Evolutionary conservation across 2,329 filamentous ascomycete species (phyloP).

Genomic region (Neonectria coccinea): DNA sequence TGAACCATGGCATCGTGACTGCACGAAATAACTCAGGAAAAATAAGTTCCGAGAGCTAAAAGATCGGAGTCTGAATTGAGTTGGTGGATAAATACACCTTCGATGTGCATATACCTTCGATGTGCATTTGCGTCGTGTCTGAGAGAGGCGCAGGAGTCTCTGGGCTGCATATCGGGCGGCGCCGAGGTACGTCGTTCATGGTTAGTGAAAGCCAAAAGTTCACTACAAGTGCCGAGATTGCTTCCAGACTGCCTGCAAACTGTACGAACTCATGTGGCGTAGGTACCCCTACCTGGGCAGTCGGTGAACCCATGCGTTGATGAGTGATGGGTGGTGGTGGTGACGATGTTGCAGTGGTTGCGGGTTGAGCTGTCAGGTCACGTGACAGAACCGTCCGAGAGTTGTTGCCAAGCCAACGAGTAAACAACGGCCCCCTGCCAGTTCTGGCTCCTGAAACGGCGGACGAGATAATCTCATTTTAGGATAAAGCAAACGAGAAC

Average conservation of each 20-base stretch:
- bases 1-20: neutral
- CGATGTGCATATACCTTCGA: neutral
- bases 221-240: neutral
- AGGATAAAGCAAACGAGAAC: conserved; percentile 31
- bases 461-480: conserved; percentile 25
- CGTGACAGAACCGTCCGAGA: conserved; percentile 1
- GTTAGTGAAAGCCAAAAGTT: too few species aligned
- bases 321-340: too few species aligned
- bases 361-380: conserved; percentile 27
- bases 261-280: neutral
- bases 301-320: neutral
- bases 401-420: conserved; percentile 39
- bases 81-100: neutral
- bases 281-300: neutral
- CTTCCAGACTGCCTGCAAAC: neutral
- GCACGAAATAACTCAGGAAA: neutral
- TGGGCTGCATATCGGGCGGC: conserved; percentile 11
- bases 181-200: neutral
- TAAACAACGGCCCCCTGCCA: conserved; percentile 27
- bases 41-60: neutral
- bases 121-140: neutral
- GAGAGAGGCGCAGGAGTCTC: conserved; percentile 2
- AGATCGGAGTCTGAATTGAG: neutral
- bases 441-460: conserved; percentile 29
- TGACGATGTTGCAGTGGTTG: neutral